These are phyloP conservation scores for Arthrobotrys musiformis DNA, from an alignment of 2,329 filamentous ascomycete genomes.

Conservation along the genomic window DNA sequence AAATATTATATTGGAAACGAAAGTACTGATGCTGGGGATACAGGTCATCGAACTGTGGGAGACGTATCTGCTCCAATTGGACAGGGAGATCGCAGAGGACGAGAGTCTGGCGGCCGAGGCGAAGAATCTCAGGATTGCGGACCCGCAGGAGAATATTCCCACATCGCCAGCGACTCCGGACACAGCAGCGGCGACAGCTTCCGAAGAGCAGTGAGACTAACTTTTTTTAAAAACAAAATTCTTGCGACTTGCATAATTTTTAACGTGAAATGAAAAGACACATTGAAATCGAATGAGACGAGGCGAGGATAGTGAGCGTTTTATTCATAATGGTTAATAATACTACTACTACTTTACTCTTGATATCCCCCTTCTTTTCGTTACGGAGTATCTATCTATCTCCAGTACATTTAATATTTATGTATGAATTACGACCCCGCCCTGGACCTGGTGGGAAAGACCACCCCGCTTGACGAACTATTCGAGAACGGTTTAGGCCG, in stretches of 20 bases:
- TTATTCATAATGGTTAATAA: conserved; percentile 8
- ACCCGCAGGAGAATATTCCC: conserved; percentile 35
- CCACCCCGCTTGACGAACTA: conserved; percentile 3
- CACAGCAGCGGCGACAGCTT: conserved; percentile 36
- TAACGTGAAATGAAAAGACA: neutral
- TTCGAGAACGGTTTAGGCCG: conserved; percentile 7
- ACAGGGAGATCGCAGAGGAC: conserved; percentile 86
- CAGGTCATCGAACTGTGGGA: conserved; percentile 90
- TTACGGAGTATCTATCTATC: neutral
- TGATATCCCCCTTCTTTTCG: neutral
- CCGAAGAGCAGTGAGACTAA: conserved; percentile 10
- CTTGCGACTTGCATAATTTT: no score
- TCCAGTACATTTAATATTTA: no score
- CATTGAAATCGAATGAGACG: neutral
- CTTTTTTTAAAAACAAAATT: no score
- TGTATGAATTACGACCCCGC: neutral
- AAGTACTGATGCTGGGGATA: conserved; percentile 57
- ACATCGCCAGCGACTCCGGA: conserved; percentile 28
- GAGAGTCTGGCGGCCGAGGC: conserved; percentile 58
- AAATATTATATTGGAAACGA: neutral
- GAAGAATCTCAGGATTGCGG: conserved; percentile 49
- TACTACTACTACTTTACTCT: neutral
- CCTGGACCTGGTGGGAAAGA: neutral
- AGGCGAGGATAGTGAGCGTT: neutral
- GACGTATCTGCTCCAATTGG: conserved; percentile 94